Evolutionary conservation across 1,139 yeast species (phyloP).

Genomic region (Suhomyces wounanorum): DNA sequence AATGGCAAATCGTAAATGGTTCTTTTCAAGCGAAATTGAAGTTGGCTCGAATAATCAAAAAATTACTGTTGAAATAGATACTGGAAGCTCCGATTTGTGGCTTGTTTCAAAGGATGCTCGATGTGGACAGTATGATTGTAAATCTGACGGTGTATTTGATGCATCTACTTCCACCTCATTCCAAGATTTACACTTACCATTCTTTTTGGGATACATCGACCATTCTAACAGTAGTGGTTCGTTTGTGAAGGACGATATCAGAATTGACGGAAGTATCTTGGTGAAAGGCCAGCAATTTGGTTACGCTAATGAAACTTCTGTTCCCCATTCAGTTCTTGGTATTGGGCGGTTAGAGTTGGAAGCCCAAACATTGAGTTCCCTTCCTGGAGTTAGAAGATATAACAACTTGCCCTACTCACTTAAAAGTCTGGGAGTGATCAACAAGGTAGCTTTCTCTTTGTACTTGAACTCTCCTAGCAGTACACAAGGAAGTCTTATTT

Average conservation of each 20-base stretch:
- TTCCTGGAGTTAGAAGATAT: constrained; percentile 14
- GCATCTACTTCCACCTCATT: constrained; percentile 11
- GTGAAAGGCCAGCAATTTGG: constrained; percentile 22
- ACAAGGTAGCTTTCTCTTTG: constrained; percentile 24
- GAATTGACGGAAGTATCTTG: constrained; percentile 13
- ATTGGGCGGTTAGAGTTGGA: constrained; percentile 38
- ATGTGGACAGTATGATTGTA: constrained; percentile 21
- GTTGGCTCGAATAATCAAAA: constrained; percentile 16
- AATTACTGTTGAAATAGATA: constrained; percentile 19
- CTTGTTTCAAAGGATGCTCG: constrained; percentile 23
- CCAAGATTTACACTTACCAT: constrained; percentile 8
- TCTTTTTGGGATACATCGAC: constrained; percentile 20
- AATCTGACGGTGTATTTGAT: constrained; percentile 14
- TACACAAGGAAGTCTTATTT: constrained; percentile 19
- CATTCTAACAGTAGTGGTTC: constrained; percentile 17
- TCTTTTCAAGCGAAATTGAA: constrained; percentile 9
- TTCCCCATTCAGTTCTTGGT: constrained; percentile 24
- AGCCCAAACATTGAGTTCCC: not conserved
- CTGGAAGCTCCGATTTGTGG: constrained; percentile 28
- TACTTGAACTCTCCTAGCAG: constrained; percentile 18
- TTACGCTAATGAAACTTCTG: constrained; percentile 19
- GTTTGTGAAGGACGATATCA: constrained; percentile 22
- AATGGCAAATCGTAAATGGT: not conserved
- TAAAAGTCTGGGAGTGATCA: constrained; percentile 23
- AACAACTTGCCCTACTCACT: constrained; percentile 24